Evolutionary conservation across 2,329 filamentous ascomycete genomes (phyloP), one percentile per base, ranked within the genome.

Genomic region (Fusarium agapanthi): DNA sequence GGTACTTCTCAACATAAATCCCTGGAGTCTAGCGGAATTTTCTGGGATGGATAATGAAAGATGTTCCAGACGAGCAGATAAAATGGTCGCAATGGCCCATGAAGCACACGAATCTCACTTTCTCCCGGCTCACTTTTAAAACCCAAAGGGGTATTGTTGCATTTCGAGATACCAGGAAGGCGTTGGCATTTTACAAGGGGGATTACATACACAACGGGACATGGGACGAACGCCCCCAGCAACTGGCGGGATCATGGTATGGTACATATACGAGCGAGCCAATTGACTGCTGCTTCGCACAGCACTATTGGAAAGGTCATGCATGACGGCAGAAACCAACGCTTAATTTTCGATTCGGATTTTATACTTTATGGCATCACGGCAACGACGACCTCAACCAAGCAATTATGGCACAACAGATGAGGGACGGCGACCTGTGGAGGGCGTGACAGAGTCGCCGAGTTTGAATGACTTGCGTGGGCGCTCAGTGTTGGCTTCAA

Each of bases 111-210:
- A 79, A 74, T 72, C 75, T 75, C 65, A 62, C 66, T 73, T 73
- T 77, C 74, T 75, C 64, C 60, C 60, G 68, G 51, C 66, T 69
- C 68, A 67, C 53, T 66, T 70, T 70, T 61, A 75, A 69, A 70
- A 67, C 71, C 65, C 71, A 69, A 65, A 45, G 68, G 70, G 61
- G 69, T 73, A 76, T 71, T 74, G 35, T 30, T 79, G 78, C 75
- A 80, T 80, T 80, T 81, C 75, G 76, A 81, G 80, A 82, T 82
- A 82, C 80, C 80, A 82, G 80, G 79, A 79, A 75, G 80, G 80
- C 79, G 80, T 82, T 81, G 72, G 69, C 72, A 78, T 68, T 76
- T 73, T 77, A 77, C 53, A 76, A 55, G 64, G 65, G 60, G 65
- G 55, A 47, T 65, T 59, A 72, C 54, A 72, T 73, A 74, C 69